Evolutionary conservation across 805 yeast species (phyloP), one percentile per base, ranked within the genome.

Genomic region (Teunomyces panamensis): DNA sequence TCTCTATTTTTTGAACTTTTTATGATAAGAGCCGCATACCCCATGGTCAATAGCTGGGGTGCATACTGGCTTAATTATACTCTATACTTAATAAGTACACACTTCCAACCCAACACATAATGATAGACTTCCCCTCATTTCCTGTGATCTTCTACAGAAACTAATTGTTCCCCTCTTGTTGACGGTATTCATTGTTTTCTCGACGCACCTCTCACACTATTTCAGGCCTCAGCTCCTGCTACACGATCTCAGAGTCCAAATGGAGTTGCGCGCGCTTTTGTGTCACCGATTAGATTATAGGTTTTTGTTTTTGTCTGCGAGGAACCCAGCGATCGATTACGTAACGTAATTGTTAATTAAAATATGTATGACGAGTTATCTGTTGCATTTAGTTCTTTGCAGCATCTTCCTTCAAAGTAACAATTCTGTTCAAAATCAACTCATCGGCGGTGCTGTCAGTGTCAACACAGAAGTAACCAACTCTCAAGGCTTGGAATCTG

Each of bases 401-500:
- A 27, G 82, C 68, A 54, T 89, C 96, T 60, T 87, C 95, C 75
- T 92, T 94, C 70, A 94, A 80, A 10, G 96, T 85, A 36, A 94
- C 99, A 59, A 92, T 89, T 67, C 97, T 81, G 73, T 94, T 94
- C 64, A 94, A 74, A 30, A 94, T 78, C 53, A 91, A 70, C 49
- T 73, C 75, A 27, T 80, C 84, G 14, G 71, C 76, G 8, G 76
- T 70, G 48, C 88, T 71, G 54, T 92, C 97, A 56, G 78, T 80
- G 65, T 94, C 99, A 65, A 89, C 67, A 62, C 96, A 84, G 80
- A 90, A 94, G 69, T 94, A 94, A 28, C 99, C 99, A 41, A 89
- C 92, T 72, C 99, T 83, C 68, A 94, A 80, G 28, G 96, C 99
- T 74, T 94, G 99, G 89, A 94, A 94, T 69, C 99, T 82, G 29